Conservation (phyloP, 2,329 filamentous ascomycete species). For the Magnaporthiopsis rhizophila region DNA sequence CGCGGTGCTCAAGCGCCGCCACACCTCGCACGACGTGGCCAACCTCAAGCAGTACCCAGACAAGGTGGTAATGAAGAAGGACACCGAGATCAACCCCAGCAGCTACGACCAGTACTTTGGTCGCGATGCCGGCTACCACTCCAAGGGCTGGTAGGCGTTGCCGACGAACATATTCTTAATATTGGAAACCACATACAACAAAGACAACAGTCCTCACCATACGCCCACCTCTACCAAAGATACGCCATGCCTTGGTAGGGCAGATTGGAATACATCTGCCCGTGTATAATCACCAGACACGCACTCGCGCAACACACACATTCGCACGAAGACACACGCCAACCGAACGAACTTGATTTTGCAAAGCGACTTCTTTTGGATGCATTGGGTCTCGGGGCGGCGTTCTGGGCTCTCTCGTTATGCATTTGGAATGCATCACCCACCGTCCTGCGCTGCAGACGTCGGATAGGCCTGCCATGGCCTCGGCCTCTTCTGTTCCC, state of each 20-base stretch:
- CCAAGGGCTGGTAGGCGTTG: slow-evolving; percentile 66
- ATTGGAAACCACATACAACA: neutral
- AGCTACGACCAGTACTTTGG: slow-evolving; percentile 85
- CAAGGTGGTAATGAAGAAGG: slow-evolving; percentile 49
- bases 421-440: too few species aligned
- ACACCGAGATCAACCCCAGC: slow-evolving; percentile 56
- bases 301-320: neutral
- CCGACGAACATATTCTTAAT: neutral
- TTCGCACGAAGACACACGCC: neutral
- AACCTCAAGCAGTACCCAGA: slow-evolving; percentile 80
- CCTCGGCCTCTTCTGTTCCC: neutral
- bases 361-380: slow-evolving; percentile 3
- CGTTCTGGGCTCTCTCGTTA: neutral
- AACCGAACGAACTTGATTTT: neutral
- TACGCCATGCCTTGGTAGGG: neutral
- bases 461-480: neutral
- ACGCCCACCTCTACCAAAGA: neutral
- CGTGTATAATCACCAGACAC: slow-evolving; percentile 2
- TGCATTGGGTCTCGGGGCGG: slow-evolving; percentile 1
- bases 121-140: slow-evolving; percentile 77
- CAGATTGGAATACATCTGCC: slow-evolving; percentile 2
- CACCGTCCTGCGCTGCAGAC: neutral
- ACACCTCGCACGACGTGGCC: slow-evolving; percentile 84
- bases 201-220: neutral
- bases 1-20: slow-evolving; percentile 79